Base-by-base conservation (phyloP, 768 basidiomycete genomes). In the Tylopilus felleus region DNA sequence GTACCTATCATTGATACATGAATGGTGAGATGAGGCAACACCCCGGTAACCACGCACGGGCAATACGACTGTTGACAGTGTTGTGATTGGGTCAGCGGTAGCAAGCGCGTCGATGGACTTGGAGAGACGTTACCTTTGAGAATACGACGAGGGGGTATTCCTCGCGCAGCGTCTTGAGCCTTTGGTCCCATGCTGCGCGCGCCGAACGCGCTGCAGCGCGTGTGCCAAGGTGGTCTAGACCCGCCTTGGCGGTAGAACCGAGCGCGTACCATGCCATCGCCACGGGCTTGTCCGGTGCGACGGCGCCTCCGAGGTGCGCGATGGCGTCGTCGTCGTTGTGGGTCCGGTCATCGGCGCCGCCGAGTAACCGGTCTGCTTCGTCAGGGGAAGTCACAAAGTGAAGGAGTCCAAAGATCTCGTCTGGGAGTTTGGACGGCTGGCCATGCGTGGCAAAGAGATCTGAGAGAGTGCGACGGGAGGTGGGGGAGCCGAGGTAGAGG, bases 91-190 rank as follows among this genome's bases (percentile, higher is more conserved):
- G 21, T 40, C 21, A 40, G 39, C 21, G 21, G n/a, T 5, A 1
- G 39, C 19, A 7, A 13, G 5, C 33, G 33, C 5, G 33, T 16
- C n/a, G n/a, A n/a, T n/a, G n/a, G n/a, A n/a, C n/a, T n/a, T n/a
- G n/a, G n/a, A n/a, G n/a, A n/a, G n/a, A n/a, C n/a, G n/a, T n/a
- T 51, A 85, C 88, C 77, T 93, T 93, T 76, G 89, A 91, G 62
- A 93, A 91, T 13, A 93, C 82, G 42, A 92, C 74, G 8, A 93
- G 69, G 2, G 90, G 90, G 60, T 80, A 75, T 29, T 80, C 67
- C 17, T 74, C 63, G 35, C 79, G 72, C 44, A 90, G 60, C 21
- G 61, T 62, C 40, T 63, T 64, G 17, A 76, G 67, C 40, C 80
- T 73, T 55, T 70, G 51, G 2, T 52, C 42, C 67, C 67, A 62